Conservation (phyloP, 805 yeast genomes). For the Pichia kluyveri region DNA sequence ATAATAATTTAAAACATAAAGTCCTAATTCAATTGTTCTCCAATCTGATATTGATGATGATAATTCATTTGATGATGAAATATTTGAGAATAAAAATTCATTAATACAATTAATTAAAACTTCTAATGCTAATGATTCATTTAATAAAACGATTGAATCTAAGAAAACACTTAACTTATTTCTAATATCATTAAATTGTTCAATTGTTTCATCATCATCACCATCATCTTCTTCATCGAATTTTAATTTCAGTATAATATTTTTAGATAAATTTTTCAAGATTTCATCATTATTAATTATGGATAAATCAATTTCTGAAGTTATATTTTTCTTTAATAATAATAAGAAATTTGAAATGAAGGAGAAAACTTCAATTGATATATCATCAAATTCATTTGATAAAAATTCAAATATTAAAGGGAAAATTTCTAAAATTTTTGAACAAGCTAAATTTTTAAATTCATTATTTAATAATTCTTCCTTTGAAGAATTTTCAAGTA, state of each 20-base stretch:
- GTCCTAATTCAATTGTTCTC: conserved; percentile 80
- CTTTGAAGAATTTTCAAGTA: conserved; percentile 43
- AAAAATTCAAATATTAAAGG: conserved; percentile 68
- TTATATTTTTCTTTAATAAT: conserved; percentile 49
- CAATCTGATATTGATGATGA: conserved; percentile 35
- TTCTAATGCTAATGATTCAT: conserved; percentile 28
- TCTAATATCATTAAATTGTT: conserved; percentile 76
- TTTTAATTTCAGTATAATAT: conserved; percentile 68
- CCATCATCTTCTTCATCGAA: conserved; percentile 55
- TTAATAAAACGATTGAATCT: conserved; percentile 58
- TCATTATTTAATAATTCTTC: conserved; percentile 30
- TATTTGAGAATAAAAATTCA: conserved; percentile 23
- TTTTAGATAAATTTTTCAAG: conserved; percentile 53
- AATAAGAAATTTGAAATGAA: conserved; percentile 68
- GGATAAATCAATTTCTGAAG: conserved; percentile 26
- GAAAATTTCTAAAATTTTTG: conserved; percentile 51
- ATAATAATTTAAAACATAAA: conserved; percentile 70
- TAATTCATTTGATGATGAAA: not conserved
- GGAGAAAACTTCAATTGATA: conserved; percentile 74
- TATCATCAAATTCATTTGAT: conserved; percentile 81
- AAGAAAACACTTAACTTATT: conserved; percentile 67
- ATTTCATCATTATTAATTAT: conserved; percentile 34
- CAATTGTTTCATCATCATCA: conserved; percentile 63
- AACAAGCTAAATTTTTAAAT: conserved; percentile 28
- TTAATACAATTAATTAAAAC: conserved; percentile 40